Conservation (phyloP, 2,329 filamentous ascomycete genomes). For the Aureobasidium sp. region DNA sequence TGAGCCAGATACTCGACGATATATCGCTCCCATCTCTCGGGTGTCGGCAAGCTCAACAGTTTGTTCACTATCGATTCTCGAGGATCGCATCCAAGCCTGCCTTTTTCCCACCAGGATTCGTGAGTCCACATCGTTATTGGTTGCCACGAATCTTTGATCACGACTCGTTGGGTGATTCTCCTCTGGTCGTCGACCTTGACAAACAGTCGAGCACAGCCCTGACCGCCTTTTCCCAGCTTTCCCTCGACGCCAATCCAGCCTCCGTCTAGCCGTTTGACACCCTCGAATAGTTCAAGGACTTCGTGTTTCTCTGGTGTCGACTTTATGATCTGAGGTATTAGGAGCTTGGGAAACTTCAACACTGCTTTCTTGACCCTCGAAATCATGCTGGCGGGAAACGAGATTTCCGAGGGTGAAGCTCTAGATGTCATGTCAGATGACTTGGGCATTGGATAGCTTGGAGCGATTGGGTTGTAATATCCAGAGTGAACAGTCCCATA, state of each 20-base stretch:
- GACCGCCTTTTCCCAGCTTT: neutral
- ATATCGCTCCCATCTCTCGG: neutral
- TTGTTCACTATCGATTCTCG: neutral
- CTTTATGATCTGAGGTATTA: neutral
- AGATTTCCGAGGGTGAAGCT: no score
- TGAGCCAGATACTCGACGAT: neutral
- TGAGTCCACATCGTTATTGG: neutral
- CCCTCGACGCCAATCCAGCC: neutral
- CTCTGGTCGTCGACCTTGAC: neutral
- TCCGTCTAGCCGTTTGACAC: neutral
- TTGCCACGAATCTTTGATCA: neutral
- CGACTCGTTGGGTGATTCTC: neutral
- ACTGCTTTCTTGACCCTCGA: neutral
- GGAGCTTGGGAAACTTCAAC: neutral
- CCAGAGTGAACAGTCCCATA: neutral
- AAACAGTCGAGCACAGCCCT: conserved; percentile 3
- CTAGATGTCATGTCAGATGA: no score
- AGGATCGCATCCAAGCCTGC: neutral
- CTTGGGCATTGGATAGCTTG: neutral
- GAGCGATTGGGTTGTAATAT: neutral
- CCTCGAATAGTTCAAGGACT: neutral
- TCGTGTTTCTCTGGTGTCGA: neutral
- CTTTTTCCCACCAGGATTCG: neutral
- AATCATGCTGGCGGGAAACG: no score
- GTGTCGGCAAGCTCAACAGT: neutral